A percentile compares a stretch with the other conserved stretches of the same genome.
Evolutionary conservation across 1,284 basidiomycete species (phyloP).

Genomic region (Coniferiporia weirii): DNA sequence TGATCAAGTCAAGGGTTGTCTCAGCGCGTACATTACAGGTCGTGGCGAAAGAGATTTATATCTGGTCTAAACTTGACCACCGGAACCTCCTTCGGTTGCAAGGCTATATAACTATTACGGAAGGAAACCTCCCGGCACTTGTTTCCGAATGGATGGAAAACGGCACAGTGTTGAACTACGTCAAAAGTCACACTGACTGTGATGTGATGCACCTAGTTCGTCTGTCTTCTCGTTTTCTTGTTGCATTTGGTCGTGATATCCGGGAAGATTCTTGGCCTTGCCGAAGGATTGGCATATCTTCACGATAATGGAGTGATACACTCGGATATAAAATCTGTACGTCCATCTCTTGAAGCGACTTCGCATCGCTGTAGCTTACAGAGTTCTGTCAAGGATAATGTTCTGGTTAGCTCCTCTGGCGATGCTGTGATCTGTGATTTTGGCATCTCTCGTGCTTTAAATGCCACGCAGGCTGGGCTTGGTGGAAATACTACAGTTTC

Average conservation of each 20-base stretch:
- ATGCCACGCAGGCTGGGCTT: not conserved
- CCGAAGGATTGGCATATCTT: conserved; percentile 6
- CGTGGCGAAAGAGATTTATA: not conserved
- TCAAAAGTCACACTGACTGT: not conserved
- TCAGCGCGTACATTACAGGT: not conserved
- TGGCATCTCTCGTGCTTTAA: conserved; percentile 3
- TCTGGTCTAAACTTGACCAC: conserved; percentile 7
- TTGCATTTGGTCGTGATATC: not conserved
- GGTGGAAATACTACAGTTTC: not conserved
- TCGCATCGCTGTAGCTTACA: not conserved
- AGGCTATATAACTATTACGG: not conserved
- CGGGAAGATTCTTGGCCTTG: not conserved
- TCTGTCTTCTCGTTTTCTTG: not conserved
- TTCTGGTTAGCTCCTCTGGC: conserved; percentile 6
- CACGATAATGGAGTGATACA: conserved; percentile 6
- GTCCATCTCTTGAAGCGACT: not conserved
- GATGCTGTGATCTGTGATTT: conserved; percentile 7
- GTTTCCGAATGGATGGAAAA: conserved; percentile 13
- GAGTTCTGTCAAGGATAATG: conserved; percentile 8
- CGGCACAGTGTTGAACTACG: not conserved
- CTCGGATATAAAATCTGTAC: conserved; percentile 9
- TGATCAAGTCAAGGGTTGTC: not conserved
- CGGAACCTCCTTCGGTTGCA: not conserved
- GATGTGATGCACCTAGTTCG: not conserved
- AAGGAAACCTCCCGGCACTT: not conserved